Evolutionary conservation across 2,329 filamentous ascomycete genomes (phyloP).

Genomic region (Mycosphaerella sp.): DNA sequence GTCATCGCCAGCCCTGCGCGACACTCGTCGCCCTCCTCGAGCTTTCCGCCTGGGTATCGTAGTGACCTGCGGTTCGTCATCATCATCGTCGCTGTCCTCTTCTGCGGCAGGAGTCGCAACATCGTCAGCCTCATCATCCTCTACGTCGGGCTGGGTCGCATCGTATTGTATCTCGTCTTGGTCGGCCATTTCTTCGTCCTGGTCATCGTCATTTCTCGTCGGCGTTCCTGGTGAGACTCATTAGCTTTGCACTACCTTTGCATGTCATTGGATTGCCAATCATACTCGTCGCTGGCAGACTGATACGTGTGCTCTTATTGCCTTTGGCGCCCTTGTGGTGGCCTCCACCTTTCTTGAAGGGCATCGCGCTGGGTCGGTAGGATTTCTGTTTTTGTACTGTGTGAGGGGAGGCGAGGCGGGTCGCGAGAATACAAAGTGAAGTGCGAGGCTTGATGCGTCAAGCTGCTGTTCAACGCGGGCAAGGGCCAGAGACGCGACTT

Average conservation of each 20-base stretch:
- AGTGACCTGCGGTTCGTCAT: conserved; percentile 30
- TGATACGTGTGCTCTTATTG: conserved; percentile 18
- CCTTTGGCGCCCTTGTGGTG: conserved; percentile 23
- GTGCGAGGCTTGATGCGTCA: background rate
- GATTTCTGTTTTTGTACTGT: background rate
- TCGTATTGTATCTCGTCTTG: conserved; percentile 22
- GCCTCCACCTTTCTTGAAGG: conserved; percentile 27
- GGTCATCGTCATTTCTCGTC: conserved; percentile 23
- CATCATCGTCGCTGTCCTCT: conserved; percentile 30
- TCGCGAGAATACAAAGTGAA: background rate
- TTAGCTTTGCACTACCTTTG: conserved; percentile 6
- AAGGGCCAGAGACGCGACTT: background rate
- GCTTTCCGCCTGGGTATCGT: conserved; percentile 38
- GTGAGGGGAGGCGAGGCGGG: background rate
- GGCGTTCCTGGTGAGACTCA: conserved; percentile 22
- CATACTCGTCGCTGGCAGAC: conserved; percentile 19
- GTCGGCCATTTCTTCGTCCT: conserved; percentile 32
- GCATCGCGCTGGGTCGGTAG: conserved; percentile 16
- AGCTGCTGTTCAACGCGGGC: background rate
- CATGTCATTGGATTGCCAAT: conserved; percentile 4
- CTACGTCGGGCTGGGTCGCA: conserved; percentile 18
- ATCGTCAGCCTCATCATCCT: conserved; percentile 24
- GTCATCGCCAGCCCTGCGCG: conserved; percentile 47
- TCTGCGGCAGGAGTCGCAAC: conserved; percentile 24
- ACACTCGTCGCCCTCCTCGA: conserved; percentile 27